A percentile compares a stretch with the other conserved stretches of the same genome.
Conservation (phyloP, 75 land plant genomes). For the Picea glauca region DNA sequence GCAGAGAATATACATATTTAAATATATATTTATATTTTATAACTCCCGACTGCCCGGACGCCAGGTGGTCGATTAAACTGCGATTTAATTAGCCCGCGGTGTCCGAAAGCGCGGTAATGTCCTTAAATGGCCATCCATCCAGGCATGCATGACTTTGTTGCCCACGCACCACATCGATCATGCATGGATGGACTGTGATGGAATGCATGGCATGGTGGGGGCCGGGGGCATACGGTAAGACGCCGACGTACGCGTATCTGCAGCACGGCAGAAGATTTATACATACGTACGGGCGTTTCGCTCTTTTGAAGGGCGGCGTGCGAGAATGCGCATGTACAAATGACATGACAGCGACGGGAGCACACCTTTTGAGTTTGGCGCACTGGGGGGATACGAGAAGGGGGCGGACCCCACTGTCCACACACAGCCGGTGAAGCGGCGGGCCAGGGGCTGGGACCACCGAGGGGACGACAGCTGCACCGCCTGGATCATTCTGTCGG, state of each 20-base stretch:
- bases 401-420: slow-evolving; percentile 4
- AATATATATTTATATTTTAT: no score
- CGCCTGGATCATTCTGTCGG: slow-evolving; percentile 14
- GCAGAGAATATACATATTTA: no score
- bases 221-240: background rate
- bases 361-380: slow-evolving; percentile 5
- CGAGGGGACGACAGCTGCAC: slow-evolving; percentile 9
- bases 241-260: background rate
- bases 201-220: background rate
- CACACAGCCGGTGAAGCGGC: background rate
- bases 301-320: slow-evolving; percentile 11
- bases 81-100: background rate
- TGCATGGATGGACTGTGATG: no score
- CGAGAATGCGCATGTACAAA: slow-evolving; percentile 10
- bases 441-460: background rate
- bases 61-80: background rate
- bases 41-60: background rate
- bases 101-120: background rate
- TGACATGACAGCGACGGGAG: slow-evolving; percentile 8
- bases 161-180: no score
- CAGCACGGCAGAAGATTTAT: background rate
- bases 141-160: background rate
- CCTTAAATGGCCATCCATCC: background rate
- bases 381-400: background rate
- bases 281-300: background rate